Conservation (phyloP, 2,329 filamentous ascomycete species). For the Aspergillus nomiae region DNA sequence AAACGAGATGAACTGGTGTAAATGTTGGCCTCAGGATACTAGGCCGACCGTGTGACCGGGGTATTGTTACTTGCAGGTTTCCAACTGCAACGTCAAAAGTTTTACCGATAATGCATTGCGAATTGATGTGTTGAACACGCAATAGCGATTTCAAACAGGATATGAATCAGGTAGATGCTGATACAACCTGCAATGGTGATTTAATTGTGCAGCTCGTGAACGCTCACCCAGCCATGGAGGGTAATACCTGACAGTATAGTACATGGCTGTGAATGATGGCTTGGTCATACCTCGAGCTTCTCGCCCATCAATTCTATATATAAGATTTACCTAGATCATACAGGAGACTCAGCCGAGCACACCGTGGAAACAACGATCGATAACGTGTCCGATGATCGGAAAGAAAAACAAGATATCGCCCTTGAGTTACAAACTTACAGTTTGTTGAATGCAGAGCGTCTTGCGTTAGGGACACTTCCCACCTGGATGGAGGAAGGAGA, state of each 20-base stretch:
- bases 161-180: not conserved
- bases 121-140: not conserved
- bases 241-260: not conserved
- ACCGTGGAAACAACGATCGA: not conserved
- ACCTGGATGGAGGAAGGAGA: not conserved
- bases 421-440: not conserved
- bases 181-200: not conserved
- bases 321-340: not conserved
- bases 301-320: not conserved
- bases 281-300: not conserved
- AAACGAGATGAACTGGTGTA: not conserved
- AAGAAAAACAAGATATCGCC: not conserved
- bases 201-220: not conserved
- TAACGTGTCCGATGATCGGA: not conserved
- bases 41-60: not conserved
- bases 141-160: not conserved
- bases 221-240: not conserved
- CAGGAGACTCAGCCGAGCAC: not conserved
- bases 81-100: not conserved
- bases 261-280: not conserved
- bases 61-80: not conserved
- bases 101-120: not conserved
- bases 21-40: not conserved
- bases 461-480: conserved; percentile 1
- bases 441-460: conserved; percentile 9